Base-by-base conservation (phyloP, 1,139 yeast genomes). In the Pneumocystis canis region DNA sequence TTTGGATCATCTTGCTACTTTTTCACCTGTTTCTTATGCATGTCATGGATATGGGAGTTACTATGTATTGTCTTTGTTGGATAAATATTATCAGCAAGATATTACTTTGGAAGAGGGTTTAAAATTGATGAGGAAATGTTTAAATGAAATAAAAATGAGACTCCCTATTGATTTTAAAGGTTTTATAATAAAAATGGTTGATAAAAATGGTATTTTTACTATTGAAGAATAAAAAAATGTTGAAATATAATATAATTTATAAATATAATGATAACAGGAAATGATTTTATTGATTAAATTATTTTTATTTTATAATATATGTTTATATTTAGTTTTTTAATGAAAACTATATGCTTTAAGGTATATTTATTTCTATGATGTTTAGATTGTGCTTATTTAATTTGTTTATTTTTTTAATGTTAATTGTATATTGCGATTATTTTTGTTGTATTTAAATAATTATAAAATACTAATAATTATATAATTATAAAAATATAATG, bases 151-250 rank as follows among this genome's bases (percentile, higher is more conserved):
- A 71, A 80, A 83, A 68, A 82, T 79, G 64, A 84, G 99, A 79
- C 84, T 92, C 89, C 99, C 99, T 58, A 81, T 92, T 68, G 97
- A 92, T 71, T 92, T 88, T 79, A 92, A 92, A 78, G 98, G 98
- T 33, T 84, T 87, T 58, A 81, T 76, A 70, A 81, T 89, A 63
- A 89, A 89, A 74, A 81, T 86, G 58, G 87, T 90, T 47, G 88
- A 84, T 71, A 82, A 85, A 72, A 69, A 71, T 37, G 79, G 79
- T 58, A 68, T 75, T 47, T 47, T n/a, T 25, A 20, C 25, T 47
- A 25, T 47, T 25, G n/a, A 47, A 11, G 31, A 47, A 47, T 25
- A 25, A 47, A 47, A 47, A 41, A 41, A 7, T 18, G n/a, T 39
- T 39, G 14, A 20, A 20, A 20, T 7, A 11, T 11, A 6, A 20